Percentiles rank a stretch among this genome's conserved stretches.
Evolutionary conservation across 169 alveolate genomes (phyloP).

Genomic region (Eimeria maxima): DNA sequence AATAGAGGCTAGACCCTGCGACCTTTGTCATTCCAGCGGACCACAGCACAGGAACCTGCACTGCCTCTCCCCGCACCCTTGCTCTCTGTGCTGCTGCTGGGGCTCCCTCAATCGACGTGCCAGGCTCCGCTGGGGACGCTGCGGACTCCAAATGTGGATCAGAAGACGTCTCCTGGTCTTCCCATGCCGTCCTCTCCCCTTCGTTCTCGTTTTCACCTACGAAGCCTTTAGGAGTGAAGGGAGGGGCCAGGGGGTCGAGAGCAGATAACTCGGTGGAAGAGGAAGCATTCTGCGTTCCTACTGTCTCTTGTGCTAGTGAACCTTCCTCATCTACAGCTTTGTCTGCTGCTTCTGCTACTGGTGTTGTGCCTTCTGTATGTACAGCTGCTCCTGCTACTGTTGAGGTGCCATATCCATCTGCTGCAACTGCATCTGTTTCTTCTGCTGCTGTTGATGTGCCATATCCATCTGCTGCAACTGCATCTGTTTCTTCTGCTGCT

Average conservation of each 20-base stretch:
- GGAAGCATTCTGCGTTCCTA: not conserved
- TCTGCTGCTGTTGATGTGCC: too few relatives aligned
- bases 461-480: too few relatives aligned
- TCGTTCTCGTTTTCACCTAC: not conserved
- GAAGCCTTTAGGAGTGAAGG: not conserved
- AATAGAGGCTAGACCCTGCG: not conserved
- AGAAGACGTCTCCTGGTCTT: not conserved
- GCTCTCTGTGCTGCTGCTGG: not conserved
- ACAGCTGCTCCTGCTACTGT: not conserved
- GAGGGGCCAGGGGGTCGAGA: not conserved
- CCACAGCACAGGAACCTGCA: not conserved
- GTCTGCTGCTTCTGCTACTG: slow-evolving; percentile 27
- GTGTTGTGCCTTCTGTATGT: not conserved
- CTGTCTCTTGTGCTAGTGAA: not conserved
- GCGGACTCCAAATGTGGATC: not conserved
- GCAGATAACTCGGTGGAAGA: not conserved
- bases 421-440: too few relatives aligned
- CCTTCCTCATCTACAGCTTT: not conserved
- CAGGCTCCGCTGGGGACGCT: not conserved
- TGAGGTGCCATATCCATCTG: too few relatives aligned
- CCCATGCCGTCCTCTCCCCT: not conserved
- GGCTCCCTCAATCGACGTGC: not conserved
- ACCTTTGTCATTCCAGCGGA: not conserved
- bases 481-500: too few relatives aligned
- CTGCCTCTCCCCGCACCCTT: not conserved